These are phyloP conservation scores for Pyrrhoderma lamaoense DNA, from an alignment of 1,284 basidiomycete genomes.

Conservation along the genomic window DNA sequence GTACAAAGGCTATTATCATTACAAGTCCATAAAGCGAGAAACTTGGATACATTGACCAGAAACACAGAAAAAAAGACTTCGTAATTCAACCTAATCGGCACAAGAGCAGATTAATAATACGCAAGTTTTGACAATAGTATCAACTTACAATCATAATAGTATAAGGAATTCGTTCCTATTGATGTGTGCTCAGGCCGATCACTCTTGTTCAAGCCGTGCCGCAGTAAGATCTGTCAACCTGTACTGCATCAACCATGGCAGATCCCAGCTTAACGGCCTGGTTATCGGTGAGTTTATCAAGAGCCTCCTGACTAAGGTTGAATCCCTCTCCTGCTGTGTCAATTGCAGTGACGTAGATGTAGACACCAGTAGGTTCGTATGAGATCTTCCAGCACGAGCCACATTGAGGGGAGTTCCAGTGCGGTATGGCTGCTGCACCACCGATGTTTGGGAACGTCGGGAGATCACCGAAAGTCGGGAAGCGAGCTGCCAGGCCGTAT, in stretches of 20 bases:
- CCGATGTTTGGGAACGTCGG: conserved; percentile 30
- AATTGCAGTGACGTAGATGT: conserved; percentile 27
- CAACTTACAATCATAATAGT: no score
- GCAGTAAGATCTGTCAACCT: conserved; percentile 18
- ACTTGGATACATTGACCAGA: no score
- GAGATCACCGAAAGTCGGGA: conserved; percentile 27
- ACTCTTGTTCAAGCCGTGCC: no score
- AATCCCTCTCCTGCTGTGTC: conserved; percentile 29
- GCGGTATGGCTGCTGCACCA: conserved; percentile 25
- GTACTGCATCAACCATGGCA: conserved; percentile 20
- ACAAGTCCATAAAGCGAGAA: no score
- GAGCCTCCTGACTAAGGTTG: conserved; percentile 28
- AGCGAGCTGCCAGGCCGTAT: conserved; percentile 27
- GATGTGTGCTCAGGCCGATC: no score
- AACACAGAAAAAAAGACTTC: no score
- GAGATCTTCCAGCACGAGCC: conserved; percentile 30
- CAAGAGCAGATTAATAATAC: no score
- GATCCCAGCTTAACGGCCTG: conserved; percentile 24
- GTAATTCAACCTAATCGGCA: no score
- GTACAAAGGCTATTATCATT: no score
- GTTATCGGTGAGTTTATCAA: conserved; percentile 27
- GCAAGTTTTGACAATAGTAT: no score
- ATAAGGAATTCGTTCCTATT: no score
- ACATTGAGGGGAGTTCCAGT: conserved; percentile 27
- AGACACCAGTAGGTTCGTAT: conserved; percentile 20